Conservation (phyloP, 805 yeast genomes). For the Sugiyamaella americana region DNA sequence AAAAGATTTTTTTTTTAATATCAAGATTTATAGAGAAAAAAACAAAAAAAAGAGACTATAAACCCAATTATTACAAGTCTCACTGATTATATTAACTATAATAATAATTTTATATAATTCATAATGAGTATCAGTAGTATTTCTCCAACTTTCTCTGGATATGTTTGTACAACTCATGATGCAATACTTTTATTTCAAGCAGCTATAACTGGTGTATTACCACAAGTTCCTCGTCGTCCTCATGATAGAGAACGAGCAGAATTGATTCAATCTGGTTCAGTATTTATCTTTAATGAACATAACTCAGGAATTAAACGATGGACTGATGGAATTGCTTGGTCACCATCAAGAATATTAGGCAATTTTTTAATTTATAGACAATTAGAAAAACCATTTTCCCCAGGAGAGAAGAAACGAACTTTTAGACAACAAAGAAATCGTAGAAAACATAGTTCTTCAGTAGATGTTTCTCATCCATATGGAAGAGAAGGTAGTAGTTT, state of each 20-base stretch:
- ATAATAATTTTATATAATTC: neutral
- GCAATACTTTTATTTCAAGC: slow-evolving; percentile 79
- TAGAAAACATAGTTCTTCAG: neutral
- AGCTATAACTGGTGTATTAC: slow-evolving; percentile 54
- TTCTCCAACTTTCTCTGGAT: slow-evolving; percentile 64
- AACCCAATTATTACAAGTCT: neutral
- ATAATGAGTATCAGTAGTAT: neutral
- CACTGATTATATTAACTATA: neutral
- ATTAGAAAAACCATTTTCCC: slow-evolving; percentile 41
- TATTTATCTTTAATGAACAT: slow-evolving; percentile 81
- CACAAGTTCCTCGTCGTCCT: slow-evolving; percentile 69
- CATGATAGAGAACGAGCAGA: slow-evolving; percentile 66
- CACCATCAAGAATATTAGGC: slow-evolving; percentile 83
- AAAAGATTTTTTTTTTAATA: too few species aligned
- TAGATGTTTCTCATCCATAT: neutral
- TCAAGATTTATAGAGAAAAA: neutral
- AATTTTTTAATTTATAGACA: slow-evolving; percentile 81
- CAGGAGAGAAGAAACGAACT: slow-evolving; percentile 40
- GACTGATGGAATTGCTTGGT: slow-evolving; percentile 97
- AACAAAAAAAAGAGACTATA: neutral
- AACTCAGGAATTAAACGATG: slow-evolving; percentile 81
- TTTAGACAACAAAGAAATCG: slow-evolving; percentile 11
- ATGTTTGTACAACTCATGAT: slow-evolving; percentile 74
- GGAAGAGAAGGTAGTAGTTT: neutral
- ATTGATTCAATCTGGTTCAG: slow-evolving; percentile 67